Percentiles rank a stretch among this genome's conserved stretches.
These are phyloP conservation scores for Candida pseudoglaebosa DNA, from an alignment of 805 yeast genomes.

Conservation along the genomic window DNA sequence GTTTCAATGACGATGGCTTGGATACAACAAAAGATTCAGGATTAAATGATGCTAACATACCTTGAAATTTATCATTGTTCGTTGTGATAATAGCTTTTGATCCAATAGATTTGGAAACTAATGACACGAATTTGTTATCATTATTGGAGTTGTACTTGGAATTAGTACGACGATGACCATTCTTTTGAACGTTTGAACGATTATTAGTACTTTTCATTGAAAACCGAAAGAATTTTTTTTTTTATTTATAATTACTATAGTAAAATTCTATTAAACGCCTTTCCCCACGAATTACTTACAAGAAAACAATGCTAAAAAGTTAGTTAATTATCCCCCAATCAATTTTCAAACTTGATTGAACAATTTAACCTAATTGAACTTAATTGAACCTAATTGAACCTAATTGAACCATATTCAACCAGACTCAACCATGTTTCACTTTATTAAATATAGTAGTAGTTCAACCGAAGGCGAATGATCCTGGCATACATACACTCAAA, in stretches of 20 bases:
- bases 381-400: too few relatives aligned
- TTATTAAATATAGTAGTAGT: too few relatives aligned
- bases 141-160: constrained; percentile 13
- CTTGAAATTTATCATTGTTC: constrained; percentile 50
- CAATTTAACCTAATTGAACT: too few relatives aligned
- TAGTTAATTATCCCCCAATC: constrained; percentile 1
- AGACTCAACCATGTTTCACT: too few relatives aligned
- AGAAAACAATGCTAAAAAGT: constrained; percentile 4
- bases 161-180: constrained; percentile 24
- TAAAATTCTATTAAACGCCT: constrained; percentile 5
- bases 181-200: constrained; percentile 13
- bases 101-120: constrained; percentile 57
- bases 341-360: too few relatives aligned
- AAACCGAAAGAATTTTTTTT: constrained; percentile 2
- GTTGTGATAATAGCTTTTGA: constrained; percentile 54
- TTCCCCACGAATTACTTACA: constrained; percentile 3
- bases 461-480: too few relatives aligned
- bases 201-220: constrained; percentile 22
- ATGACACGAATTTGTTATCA: constrained; percentile 49
- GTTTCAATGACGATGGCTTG: not conserved
- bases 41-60: constrained; percentile 37
- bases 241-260: not conserved
- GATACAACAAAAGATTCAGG: not conserved
- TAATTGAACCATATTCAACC: not conserved
- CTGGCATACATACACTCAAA: too few relatives aligned